phyloP scores from a whole-genome alignment of 2,329 filamentous ascomycete species.

The Phoma sp. region DNA sequence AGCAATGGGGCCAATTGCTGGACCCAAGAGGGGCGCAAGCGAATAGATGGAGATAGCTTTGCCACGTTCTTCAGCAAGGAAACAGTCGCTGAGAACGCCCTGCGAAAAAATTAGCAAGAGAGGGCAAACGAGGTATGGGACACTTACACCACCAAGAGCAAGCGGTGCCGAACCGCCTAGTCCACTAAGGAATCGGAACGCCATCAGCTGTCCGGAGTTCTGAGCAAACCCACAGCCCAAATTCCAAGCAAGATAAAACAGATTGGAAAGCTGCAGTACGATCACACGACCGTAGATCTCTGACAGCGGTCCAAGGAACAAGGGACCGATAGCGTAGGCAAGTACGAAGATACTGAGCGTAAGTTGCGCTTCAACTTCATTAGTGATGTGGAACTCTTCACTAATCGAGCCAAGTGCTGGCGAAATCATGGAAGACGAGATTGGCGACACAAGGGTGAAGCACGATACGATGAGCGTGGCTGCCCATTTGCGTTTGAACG shows the following conservation, averaged over 20 bases:
- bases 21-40: constrained; percentile 68
- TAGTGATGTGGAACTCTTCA: constrained; percentile 43
- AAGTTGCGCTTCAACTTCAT: constrained; percentile 39
- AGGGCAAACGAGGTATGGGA: rapidly evolving
- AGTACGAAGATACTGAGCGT: constrained; percentile 50
- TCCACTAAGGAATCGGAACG: constrained; percentile 47
- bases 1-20: constrained; percentile 68
- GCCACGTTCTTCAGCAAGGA: constrained; percentile 66
- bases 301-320: constrained; percentile 47
- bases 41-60: constrained; percentile 68
- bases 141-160: constrained; percentile 45
- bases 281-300: constrained; percentile 48
- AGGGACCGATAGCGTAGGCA: constrained; percentile 48
- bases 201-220: constrained; percentile 41
- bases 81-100: constrained; percentile 60
- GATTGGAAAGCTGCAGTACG: constrained; percentile 46
- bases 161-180: constrained; percentile 48
- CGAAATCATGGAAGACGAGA: constrained; percentile 49
- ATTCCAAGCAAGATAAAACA: constrained; percentile 50
- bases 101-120: constrained; percentile 4
- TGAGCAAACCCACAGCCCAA: constrained; percentile 49
- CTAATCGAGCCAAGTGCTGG: constrained; percentile 43
- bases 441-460: constrained; percentile 49
- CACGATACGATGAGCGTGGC: constrained; percentile 52
- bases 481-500: constrained; percentile 50